Base-by-base conservation (phyloP, 768 basidiomycete genomes). In the Pholiota molesta region DNA sequence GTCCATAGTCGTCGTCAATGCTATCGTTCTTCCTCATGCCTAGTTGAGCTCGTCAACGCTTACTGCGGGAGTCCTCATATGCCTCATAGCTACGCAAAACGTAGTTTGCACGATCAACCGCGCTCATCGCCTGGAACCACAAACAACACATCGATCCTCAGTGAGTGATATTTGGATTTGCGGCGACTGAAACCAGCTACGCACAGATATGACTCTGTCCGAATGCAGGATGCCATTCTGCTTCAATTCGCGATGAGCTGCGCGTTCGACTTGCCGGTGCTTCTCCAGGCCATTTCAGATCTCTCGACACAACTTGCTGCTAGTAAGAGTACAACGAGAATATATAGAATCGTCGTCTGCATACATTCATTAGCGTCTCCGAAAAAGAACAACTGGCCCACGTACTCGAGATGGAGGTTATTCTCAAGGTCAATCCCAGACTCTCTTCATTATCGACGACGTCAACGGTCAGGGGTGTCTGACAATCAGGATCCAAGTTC, bases 241-340 rank as follows among this genome's bases (percentile, higher is more conserved):
- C 4, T 71, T 66, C 77, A 97, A 77, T 94, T 94, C 23, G 77
- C 66, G 60, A 97, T 80, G 49, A 97, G 86, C 65, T 93, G 90
- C 17, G 74, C 68, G 69, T 94, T 96, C 3, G 85, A 85, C 10
- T 69, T 74, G 23, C 94, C 94, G 44, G 78, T 83, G 71, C 89
- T 90, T 31, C 83, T 81, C 94, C 94, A 95, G 40, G 94, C 94
- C 94, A 95, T 95, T n/a, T 39, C 47, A 49, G 19, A 21, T 26
- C 9, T 2, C 1, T 44, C 42, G 9, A 17, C 5, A 9, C 19
- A 44, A 16, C 3, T 19, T 44, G 42, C 4, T 10, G 42, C 42
- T 19, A 44, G 42, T n/a, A 44, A 44, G 42, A 44, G 9, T n/a
- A 44, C n/a, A n/a, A n/a, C 0, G 42, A 44, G 42, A n/a, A 37